A percentile compares a stretch with the other conserved stretches of the same genome.
These are phyloP conservation scores for Carpinus viminea DNA, from an alignment of 306 rosid species.

Conservation along the genomic window DNA sequence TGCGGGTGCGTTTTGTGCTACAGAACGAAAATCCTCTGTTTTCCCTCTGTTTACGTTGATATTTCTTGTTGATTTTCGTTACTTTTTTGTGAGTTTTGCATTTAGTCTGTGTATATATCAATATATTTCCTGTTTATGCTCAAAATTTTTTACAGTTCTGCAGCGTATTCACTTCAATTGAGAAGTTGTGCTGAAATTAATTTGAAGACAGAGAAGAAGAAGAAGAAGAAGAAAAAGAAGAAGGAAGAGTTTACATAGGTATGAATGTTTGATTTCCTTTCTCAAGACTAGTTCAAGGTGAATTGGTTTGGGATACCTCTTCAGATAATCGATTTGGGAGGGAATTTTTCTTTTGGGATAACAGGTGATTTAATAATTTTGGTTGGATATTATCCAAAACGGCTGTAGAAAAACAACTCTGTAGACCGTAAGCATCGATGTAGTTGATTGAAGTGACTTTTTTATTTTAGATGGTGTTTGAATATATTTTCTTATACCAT, in stretches of 20 bases:
- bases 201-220: neutral
- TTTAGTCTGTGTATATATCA: neutral
- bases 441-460: too few relatives aligned
- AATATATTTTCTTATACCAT: neutral
- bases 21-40: neutral
- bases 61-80: neutral
- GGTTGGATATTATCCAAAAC: too few relatives aligned
- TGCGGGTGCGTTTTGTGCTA: neutral
- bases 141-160: neutral
- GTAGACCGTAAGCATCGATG: too few relatives aligned
- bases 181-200: neutral
- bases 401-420: too few relatives aligned
- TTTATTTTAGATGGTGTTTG: neutral
- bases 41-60: neutral
- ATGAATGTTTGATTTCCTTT: neutral
- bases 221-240: neutral
- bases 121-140: neutral
- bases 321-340: neutral
- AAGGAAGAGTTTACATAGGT: neutral
- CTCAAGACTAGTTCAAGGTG: neutral
- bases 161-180: neutral
- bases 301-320: neutral
- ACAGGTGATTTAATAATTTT: too few relatives aligned
- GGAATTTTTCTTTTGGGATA: neutral
- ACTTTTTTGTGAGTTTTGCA: neutral